phyloP scores from a whole-genome alignment of 192 early-diverging fungal species.

The Gryganskiella cystojenkinii region DNA sequence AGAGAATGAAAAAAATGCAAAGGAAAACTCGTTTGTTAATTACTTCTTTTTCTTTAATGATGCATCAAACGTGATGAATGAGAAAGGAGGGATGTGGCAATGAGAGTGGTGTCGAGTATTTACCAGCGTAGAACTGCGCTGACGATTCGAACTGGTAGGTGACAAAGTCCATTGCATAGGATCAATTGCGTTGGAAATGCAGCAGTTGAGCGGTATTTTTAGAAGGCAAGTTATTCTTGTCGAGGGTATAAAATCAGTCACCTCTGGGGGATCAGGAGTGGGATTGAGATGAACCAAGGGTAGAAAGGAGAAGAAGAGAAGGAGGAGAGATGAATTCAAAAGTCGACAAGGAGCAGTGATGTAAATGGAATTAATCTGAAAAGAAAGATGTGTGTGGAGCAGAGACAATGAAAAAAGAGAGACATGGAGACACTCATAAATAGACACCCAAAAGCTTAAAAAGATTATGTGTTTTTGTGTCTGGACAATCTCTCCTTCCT shows the following conservation, averaged over 20 bases:
- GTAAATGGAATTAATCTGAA: too few species aligned
- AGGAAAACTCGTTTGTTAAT: not conserved
- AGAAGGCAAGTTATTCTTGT: not conserved
- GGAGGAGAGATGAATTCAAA: too few species aligned
- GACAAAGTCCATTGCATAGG: slow-evolving; percentile 38
- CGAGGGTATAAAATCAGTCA: not conserved
- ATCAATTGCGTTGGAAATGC: not conserved
- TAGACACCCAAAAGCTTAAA: too few species aligned
- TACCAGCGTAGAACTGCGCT: slow-evolving; percentile 44
- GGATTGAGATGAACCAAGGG: not conserved
- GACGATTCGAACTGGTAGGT: slow-evolving; percentile 47
- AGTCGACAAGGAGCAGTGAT: too few species aligned
- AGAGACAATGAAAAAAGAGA: too few species aligned
- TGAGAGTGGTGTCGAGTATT: not conserved
- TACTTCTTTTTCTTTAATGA: too few species aligned
- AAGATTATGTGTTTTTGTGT: too few species aligned
- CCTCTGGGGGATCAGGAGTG: not conserved
- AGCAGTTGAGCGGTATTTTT: not conserved
- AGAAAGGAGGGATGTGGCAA: not conserved
- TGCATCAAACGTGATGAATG: not conserved
- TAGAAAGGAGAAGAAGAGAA: not conserved
- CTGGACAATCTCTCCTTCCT: too few species aligned
- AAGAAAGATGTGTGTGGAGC: too few species aligned
- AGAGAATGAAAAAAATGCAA: not conserved
- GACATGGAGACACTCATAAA: too few species aligned